A percentile compares a stretch with the other conserved stretches of the same genome.
phyloP scores from a whole-genome alignment of 306 rosid genomes.

The Rosa lucieae region DNA sequence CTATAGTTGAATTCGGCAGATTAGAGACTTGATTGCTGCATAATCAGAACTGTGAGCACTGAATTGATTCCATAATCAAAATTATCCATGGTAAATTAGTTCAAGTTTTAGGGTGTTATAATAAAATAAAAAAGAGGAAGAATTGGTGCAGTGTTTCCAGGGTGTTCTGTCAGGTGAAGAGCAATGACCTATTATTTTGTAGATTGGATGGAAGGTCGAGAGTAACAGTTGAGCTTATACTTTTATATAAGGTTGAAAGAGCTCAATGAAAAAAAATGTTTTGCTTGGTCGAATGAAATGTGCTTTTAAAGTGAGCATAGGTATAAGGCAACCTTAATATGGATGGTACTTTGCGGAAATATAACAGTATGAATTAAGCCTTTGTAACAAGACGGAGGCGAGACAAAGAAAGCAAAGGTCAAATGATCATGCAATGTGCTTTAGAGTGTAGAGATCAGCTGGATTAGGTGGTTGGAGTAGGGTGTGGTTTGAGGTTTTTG shows the following conservation, averaged over 20 bases:
- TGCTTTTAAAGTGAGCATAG: neutral
- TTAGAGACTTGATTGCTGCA: neutral
- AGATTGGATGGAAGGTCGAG: neutral
- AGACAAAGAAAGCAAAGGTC: neutral
- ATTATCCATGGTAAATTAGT: neutral
- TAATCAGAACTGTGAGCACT: neutral
- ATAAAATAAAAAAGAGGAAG: neutral
- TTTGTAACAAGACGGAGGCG: neutral
- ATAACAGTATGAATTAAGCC: neutral
- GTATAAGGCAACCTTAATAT: neutral
- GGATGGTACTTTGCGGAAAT: neutral
- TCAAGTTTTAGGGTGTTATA: neutral
- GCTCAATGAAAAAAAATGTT: neutral
- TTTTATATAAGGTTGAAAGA: neutral
- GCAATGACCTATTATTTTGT: neutral
- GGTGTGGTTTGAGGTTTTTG: neutral
- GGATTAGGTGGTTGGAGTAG: neutral
- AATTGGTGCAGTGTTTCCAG: neutral
- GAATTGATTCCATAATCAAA: neutral
- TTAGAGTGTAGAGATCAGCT: neutral
- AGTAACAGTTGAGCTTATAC: neutral
- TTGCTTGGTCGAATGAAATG: neutral
- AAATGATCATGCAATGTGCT: neutral
- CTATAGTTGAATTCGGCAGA: neutral
- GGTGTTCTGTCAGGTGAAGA: neutral